Evolutionary conservation across 805 yeast species (phyloP), one percentile per base, ranked within the genome.

Genomic region (Nakazawaea pomicola): DNA sequence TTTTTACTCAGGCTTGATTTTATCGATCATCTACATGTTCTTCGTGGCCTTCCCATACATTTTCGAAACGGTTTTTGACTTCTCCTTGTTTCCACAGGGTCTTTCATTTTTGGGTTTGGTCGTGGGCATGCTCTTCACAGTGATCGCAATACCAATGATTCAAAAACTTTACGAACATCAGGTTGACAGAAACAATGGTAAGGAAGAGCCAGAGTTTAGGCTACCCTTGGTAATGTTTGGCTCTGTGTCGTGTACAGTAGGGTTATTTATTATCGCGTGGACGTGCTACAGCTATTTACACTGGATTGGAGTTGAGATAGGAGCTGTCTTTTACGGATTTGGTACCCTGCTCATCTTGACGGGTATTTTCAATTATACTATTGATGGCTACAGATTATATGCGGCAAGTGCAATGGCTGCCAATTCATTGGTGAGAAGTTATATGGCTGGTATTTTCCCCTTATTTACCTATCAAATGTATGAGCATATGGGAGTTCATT

Each of bases 11-110:
- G 81, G 83, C 2, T 58, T 79, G 32, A 66, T 72, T 21, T 62
- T 80, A 41, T 80, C 83, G 0, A 67, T 81, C 35, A 67, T 81
- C 30, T 82, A 80, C 59, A 59, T 81, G 66, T 81, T 77, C 50
- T 77, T 81, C 59, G 72, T 79, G 39, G 82, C 83, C 3, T 74
- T 76, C 46, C 85, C 86, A 9, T 76, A 75, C 48, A 76, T 80
- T 8, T 78, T 79, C 52, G 55, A 53, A 15, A 69, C 62, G 42
- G 75, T 75, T 23, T 80, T 76, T 52, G 62, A 65, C 11, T 81
- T 75, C 56, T 53, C 58, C 14, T 57, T 66, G 38, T 78, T 79
- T 48, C 72, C 69, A 21, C 77, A 76, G 28, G 90, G 87, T 33
- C 64, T 81, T 37, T 76, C 84, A 2, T 85, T 82, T 57, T 50